Base-by-base conservation (phyloP, 78 protist species). In the Dictyostelium firmibasis region DNA sequence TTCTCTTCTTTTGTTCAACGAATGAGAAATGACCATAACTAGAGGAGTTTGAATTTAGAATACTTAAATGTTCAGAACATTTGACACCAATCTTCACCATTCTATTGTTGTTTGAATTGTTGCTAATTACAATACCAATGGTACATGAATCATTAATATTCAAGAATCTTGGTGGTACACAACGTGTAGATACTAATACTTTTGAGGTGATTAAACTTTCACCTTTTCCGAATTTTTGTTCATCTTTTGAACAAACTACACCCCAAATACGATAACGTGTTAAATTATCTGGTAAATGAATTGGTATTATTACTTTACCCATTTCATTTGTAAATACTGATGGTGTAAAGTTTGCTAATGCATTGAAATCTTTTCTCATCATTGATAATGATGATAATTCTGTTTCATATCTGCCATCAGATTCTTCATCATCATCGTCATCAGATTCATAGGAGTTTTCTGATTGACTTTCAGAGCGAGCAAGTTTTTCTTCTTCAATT, bases 241-340 rank as follows among this genome's bases (percentile, higher is more conserved):
- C 85, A 60, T 82, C 86, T 23, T 82, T 57, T 7, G 41, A 13
- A 14, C 79, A 81, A 23, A 89, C 94, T 9, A 89, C 78, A 81
- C 88, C 94, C 94, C 94, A 89, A 47, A 89, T 81, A 57, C 94
- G 72, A 38, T 89, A 89, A 81, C 94, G 86, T 20, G 94, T 89
- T 3, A 89, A 76, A 62, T 89, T 89, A 20, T 89, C 94, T 64
- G 94, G 94, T 29, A 89, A 43, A 70, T 83, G 84, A 20, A 89
- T 75, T 36, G 94, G 87, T 41, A 89, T 89, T 9, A 33, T 43
- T 13, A 64, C 70, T 36, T 81, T 38, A 35, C 94, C 94, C 2
- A 4, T 14, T 4, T 60, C 82, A 38, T 89, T 75, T 9, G 94
- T 89, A 11, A 29, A 25, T 25, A 35, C 83, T n/a, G 94, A 89